Base-by-base conservation (phyloP, 768 basidiomycete genomes). In the Suillus subaureus region DNA sequence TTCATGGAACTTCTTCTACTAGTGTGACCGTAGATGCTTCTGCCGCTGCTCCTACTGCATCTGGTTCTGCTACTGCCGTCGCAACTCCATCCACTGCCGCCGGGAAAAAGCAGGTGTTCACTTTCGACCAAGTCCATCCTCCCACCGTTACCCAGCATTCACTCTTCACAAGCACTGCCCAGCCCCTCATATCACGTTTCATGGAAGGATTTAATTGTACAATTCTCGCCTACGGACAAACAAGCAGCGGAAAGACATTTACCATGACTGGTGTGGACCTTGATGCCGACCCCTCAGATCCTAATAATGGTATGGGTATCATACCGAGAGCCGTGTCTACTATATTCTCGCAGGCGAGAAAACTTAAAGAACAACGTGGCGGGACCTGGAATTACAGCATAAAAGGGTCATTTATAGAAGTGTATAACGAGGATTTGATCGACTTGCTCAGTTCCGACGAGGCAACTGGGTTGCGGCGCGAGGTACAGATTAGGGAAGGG, bases 401-500 rank as follows among this genome's bases (percentile, higher is more conserved):
- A 74, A 96, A 93, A 79, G 92, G 92, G 61, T 95, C 93, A 28
- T 99, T 97, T 81, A 89, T 99, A 69, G 97, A 99, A 83, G 87
- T 99, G 62, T 99, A 99, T 80, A 99, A 99, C 78, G 97, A 99
- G 80, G 97, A 99, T 79, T 87, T 99, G 61, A 93, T 99, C 75
- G 97, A 99, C 82, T 83, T 99, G 61, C 83, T 99, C 61, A 89
- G 88, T 63, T 81, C 88, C 72, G 90, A 92, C 65, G 91, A 93
- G 64, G 77, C 80, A 8, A 81, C 79, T 40, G 88, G 85, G n/a
- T 84, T 79, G 13, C 85, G 89, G 64, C 89, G 94, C 58, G 92
- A 94, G 72, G 94, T 99, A 16, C 91, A 95, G 75, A 99, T 99
- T 75, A 84, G 97, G 67, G 97, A 99, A 81, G 96, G 97, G 77